A percentile compares a stretch with the other conserved stretches of the same genome.
phyloP scores from a whole-genome alignment of 83 land plant genomes.

The Larix sibirica region DNA sequence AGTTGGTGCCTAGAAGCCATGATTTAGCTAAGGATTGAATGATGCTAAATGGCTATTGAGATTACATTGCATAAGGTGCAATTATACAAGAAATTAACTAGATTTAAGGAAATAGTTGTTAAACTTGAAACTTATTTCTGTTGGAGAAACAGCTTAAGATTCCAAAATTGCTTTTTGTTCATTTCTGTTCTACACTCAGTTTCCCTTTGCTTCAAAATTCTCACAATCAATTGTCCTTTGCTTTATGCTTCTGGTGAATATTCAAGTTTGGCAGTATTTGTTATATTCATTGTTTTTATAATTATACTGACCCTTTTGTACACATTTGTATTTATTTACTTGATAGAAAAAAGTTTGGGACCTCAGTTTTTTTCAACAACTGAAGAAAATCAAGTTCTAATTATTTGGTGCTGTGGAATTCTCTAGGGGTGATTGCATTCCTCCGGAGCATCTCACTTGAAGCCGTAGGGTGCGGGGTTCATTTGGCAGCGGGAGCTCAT shows the following conservation, averaged over 20 bases:
- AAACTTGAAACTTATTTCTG: neutral
- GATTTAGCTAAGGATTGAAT: neutral
- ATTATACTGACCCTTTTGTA: neutral
- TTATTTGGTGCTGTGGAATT: neutral
- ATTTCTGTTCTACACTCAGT: neutral
- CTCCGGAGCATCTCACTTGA: slow-evolving; percentile 85
- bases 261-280: neutral
- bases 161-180: neutral
- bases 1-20: neutral
- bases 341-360: neutral
- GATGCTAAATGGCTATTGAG: too few relatives aligned
- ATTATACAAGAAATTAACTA: neutral
- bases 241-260: too few relatives aligned
- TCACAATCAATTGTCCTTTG: neutral
- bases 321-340: neutral
- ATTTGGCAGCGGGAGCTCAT: slow-evolving; percentile 93
- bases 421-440: slow-evolving; percentile 74
- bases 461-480: slow-evolving; percentile 84
- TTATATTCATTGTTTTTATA: neutral
- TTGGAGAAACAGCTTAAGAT: neutral
- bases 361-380: neutral
- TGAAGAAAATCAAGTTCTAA: neutral
- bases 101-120: neutral
- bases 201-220: neutral
- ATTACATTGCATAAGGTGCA: too few relatives aligned